Evolutionary conservation across 1,284 basidiomycete genomes (phyloP).

Genomic region (Trichosporon coremiiforme): DNA sequence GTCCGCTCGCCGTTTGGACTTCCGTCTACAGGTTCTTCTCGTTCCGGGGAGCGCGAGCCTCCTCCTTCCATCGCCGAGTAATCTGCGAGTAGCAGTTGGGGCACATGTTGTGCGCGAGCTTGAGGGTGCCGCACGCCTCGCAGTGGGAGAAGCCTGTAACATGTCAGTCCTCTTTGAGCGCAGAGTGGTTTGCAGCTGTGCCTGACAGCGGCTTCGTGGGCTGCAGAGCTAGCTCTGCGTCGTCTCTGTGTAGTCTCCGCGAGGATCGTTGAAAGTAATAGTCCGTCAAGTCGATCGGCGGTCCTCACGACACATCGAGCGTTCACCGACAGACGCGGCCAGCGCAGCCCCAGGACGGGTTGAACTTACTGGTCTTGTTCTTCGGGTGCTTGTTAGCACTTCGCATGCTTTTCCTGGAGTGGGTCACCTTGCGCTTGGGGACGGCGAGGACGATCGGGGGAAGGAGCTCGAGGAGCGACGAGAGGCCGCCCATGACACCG

Average conservation of each 20-base stretch:
- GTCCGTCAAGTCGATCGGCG: too few species aligned
- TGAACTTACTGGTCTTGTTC: constrained; percentile 80
- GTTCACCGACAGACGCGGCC: too few species aligned
- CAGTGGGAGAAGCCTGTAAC: constrained; percentile 82
- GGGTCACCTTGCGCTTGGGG: constrained; percentile 91
- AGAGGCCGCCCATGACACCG: constrained; percentile 36
- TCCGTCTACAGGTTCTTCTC: neutral
- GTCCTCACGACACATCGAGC: too few species aligned
- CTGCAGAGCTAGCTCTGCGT: too few species aligned
- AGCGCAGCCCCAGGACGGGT: too few species aligned
- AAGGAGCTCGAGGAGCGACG: constrained; percentile 74
- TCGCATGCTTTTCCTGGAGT: constrained; percentile 93
- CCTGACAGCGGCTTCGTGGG: too few species aligned
- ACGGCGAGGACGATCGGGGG: constrained; percentile 88
- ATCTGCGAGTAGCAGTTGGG: constrained; percentile 79
- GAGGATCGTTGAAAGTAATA: too few species aligned
- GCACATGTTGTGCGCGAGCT: constrained; percentile 88
- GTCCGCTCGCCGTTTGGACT: constrained; percentile 26
- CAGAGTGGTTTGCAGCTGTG: too few species aligned
- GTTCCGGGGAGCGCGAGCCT: constrained; percentile 28
- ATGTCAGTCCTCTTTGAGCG: constrained; percentile 2
- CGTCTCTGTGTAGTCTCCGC: too few species aligned
- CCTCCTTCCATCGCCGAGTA: constrained; percentile 59
- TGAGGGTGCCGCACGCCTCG: constrained; percentile 84
- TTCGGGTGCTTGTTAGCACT: constrained; percentile 92